Base-by-base conservation (phyloP, 1,139 yeast genomes). In the Wickerhamomyces sp. region DNA sequence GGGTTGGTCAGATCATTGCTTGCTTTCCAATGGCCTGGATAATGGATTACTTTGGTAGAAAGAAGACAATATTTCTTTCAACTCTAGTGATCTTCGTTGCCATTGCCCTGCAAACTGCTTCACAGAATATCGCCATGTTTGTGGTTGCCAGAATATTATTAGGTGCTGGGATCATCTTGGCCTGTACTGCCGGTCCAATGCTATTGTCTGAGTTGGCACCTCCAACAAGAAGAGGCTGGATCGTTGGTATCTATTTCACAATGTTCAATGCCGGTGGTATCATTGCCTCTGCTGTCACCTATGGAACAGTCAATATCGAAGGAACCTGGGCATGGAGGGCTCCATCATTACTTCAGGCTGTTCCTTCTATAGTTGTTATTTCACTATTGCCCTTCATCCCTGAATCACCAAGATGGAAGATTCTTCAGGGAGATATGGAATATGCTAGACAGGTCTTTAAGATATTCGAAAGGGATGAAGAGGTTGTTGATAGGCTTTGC, bases 331-430 rank as follows among this genome's bases (percentile, higher is more conserved):
- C 71, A n/a, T 74, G 78, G 79, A 67, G 71, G 57, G 62, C 70
- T 40, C 75, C 76, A 11, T 72, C 77, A 4, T 64, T 64, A 42
- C 56, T 46, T 7, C 49, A 46, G 71, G 51, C 78, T 56, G 35
- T 56, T 63, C 58, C 78, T 67, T 38, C 58, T 59, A 10, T 49
- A 59, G 36, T 66, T 51, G 57, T 52, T 53, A 43, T 51, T 45
- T n/a, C 59, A 59, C 34, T 46, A 5, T 23, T 74, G 41, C 65
- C 61, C 51, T 58, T 64, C 49, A 66, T 70, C 27, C 79, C 79
- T 1, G 80, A 75, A 57, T 69, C 76, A 35, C 79, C 80, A 36
- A 63, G 79, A 55, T 75, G 71, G 54, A 62, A 73, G 31, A 58
- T 65, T 36, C 64, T 61, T 46, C 73, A 74, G n/a, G 65, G 61